Conservation (phyloP, 176 grass and related monocot species). For the Poa pratensis region DNA sequence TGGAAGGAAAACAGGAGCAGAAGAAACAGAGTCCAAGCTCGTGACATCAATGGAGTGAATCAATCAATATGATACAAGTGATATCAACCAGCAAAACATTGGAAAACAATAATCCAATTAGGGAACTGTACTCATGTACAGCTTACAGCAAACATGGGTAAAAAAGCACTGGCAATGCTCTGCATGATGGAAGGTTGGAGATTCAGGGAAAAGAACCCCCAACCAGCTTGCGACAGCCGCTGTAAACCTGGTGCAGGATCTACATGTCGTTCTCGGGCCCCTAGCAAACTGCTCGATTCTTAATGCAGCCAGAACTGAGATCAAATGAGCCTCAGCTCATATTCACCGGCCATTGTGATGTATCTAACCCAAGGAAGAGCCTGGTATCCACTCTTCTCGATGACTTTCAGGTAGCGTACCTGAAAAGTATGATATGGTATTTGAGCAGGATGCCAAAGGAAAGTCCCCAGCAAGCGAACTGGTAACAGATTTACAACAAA, state of each 20-base stretch:
- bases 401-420: conserved; percentile 98
- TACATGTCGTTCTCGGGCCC: background rate
- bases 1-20: background rate
- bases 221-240: background rate
- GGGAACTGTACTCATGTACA: conserved; percentile 11
- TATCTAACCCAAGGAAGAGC: conserved; percentile 97
- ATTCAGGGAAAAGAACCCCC: background rate
- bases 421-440: conserved; percentile 40
- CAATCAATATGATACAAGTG: conserved; percentile 27
- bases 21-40: background rate
- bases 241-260: background rate
- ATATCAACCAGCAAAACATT: conserved; percentile 22
- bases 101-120: conserved; percentile 8
- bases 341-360: conserved; percentile 99
- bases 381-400: conserved; percentile 97
- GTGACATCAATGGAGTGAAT: background rate
- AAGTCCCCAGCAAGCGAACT: background rate
- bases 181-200: background rate
- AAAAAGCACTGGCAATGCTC: background rate
- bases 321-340: conserved; percentile 92
- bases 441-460: background rate
- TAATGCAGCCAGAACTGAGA: background rate
- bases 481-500: background rate
- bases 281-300: background rate
- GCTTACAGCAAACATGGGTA: conserved; percentile 18